Evolutionary conservation across 2,329 filamentous ascomycete species (phyloP).

Genomic region (Aspergillus transmontanensis): DNA sequence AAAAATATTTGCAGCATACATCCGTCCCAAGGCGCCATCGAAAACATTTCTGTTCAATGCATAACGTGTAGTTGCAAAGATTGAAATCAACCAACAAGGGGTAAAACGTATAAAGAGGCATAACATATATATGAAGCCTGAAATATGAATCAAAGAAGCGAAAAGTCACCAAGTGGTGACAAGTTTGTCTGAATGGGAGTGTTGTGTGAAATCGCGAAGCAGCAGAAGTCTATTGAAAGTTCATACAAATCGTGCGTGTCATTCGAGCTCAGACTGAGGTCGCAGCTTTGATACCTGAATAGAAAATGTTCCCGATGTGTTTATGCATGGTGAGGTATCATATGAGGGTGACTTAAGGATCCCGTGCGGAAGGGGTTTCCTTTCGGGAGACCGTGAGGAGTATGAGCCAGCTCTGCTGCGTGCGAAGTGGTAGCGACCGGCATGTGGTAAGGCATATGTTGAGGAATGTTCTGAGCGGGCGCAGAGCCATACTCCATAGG

Average conservation of each 20-base stretch:
- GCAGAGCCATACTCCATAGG: slow-evolving; percentile 32
- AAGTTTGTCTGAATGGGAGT: not conserved
- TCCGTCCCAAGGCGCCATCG: slow-evolving; percentile 11
- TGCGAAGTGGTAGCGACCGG: slow-evolving; percentile 22
- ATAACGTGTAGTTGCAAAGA: slow-evolving; percentile 12
- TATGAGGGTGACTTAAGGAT: slow-evolving; percentile 33
- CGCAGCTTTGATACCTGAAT: slow-evolving; percentile 10
- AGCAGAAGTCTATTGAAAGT: slow-evolving; percentile 17
- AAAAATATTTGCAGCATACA: slow-evolving; percentile 4
- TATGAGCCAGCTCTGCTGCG: slow-evolving; percentile 23
- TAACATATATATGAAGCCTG: slow-evolving; percentile 27
- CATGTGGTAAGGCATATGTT: slow-evolving; percentile 35
- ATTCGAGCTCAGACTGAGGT: slow-evolving; percentile 17
- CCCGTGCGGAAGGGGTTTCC: slow-evolving; percentile 34
- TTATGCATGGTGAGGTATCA: slow-evolving; percentile 19
- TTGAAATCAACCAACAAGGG: not conserved
- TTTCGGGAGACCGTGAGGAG: slow-evolving; percentile 25
- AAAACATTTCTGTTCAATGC: slow-evolving; percentile 12
- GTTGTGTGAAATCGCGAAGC: not conserved
- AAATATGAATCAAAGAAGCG: slow-evolving; percentile 14
- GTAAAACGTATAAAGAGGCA: slow-evolving; percentile 15
- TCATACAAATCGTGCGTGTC: slow-evolving; percentile 32
- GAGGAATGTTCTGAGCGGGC: slow-evolving; percentile 28
- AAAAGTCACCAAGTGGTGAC: slow-evolving; percentile 7
- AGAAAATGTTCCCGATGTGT: slow-evolving; percentile 9